Evolutionary conservation across 306 rosid species (phyloP), one percentile per base, ranked within the genome.

Genomic region (Acacia confusa): DNA sequence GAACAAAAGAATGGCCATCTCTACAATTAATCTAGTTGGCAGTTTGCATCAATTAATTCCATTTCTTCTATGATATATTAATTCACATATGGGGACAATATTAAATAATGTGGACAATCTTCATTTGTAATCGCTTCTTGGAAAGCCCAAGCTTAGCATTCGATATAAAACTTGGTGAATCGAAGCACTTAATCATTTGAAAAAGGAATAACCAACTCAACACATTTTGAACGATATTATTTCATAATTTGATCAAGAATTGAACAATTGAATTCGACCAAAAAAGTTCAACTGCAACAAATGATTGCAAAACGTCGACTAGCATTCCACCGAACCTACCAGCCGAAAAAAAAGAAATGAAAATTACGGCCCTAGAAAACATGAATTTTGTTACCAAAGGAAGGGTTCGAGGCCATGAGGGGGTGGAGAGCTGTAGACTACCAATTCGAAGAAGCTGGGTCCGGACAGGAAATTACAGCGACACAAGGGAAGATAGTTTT

Each of bases 391-490:
- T 43, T 82, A 88, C 93, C 91, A 85, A 36, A 34, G 94, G 88
- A 52, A 88, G 89, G 69, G 64, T 65, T 70, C 85, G 88, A 78
- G 70, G 66, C 20, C 84, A 68, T 12, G 84, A 78, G 30, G 88
- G 79, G 72, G 87, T 24, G 77, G 63, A 72, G 17, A 78, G 19
- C 74, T 81, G 79, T 3, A 15, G 4, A 19, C 32, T 82, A 28
- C 87, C 86, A 53, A 85, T 70, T 55, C 79, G 88, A 82, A 84
- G 20, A 40, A 81, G 57, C 16, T 74, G 79, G 70, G 83, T 76
- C 71, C 53, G 86, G 0, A 41, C 41, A 2, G 92, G 90, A 67
- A 90, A 83, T 48, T 60, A 89, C n/a, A 86, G 82, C 78, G 85
- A 86, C 41, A 88, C 74, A 3, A 83, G 75, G 5, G 78, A 78